Base-by-base conservation (phyloP, 495 filamentous ascomycete species). In the Ascobolus immersus region DNA sequence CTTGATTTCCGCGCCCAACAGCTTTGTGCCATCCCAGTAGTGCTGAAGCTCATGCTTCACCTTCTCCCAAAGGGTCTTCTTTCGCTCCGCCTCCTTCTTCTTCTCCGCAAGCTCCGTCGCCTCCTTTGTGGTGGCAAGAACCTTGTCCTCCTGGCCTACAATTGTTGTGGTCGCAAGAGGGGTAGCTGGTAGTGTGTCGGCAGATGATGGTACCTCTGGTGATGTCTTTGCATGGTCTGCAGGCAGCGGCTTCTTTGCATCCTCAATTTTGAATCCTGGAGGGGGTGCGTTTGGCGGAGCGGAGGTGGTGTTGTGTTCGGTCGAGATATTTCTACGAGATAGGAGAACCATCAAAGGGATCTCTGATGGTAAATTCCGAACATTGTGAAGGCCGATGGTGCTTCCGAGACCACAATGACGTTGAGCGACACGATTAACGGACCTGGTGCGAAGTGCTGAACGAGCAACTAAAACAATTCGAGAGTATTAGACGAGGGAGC, bases 11-110 rank as follows among this genome's bases (percentile, higher is more conserved):
- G 77, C 75, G 17, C 77, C 79, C 44, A 99, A 61, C 40, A 99
- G 59, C 54, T 99, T 99, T n/a, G 82, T 99, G 23, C 86, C 86
- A 62, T 99, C 86, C 86, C 86, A 94, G 57, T 94, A 99, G 52
- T 99, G 86, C 39, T 71, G 65, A 11, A 61, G 59, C 50, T 94
- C 86, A 48, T 77, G 77, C 62, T 90, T 94, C 44, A 94, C 64
- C 59, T 80, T 90, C 49, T 93, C 79, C 52, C 65, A 69, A 3
- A 94, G 24, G 0, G 89, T 90, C 56, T 90, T 57, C 44, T 86
- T 89, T 56, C 74, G 75, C 50, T 72, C 60, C 37, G 75, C 75
- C 50, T 80, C 74, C 52, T 84, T 78, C 52, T 71, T 68, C 35
- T 67, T 67, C 13, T 52, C 53, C 7, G 53, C 47, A 44, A 65